phyloP scores from a whole-genome alignment of 2,329 filamentous ascomycete species.

The Fusarium annulatum region DNA sequence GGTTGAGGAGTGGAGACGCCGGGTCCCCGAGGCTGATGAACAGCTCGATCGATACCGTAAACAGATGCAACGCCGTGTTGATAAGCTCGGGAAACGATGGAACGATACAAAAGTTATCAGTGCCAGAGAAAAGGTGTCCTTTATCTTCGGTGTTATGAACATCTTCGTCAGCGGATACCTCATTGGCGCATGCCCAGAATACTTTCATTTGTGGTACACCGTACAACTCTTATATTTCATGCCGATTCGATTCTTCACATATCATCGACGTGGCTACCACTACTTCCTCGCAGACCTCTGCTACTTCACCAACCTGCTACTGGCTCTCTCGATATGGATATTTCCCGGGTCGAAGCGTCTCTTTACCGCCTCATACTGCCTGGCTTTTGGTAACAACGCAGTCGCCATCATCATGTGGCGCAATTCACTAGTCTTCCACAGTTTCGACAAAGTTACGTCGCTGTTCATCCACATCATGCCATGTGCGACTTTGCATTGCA shows the following conservation, averaged over 20 bases:
- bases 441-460: conserved; percentile 96
- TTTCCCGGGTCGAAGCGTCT: conserved; percentile 92
- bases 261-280: conserved; percentile 91
- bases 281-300: conserved; percentile 98
- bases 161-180: conserved; percentile 97
- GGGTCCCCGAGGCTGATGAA: conserved; percentile 88
- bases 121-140: conserved; percentile 90
- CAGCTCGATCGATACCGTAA: conserved; percentile 90
- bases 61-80: conserved; percentile 89
- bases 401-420: conserved; percentile 99
- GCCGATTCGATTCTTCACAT: conserved; percentile 93
- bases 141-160: conserved; percentile 96
- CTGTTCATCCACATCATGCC: conserved; percentile 99
- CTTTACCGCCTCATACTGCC: conserved; percentile 90
- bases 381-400: conserved; percentile 96
- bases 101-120: conserved; percentile 91
- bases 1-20: conserved; percentile 90
- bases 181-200: conserved; percentile 84
- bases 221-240: conserved; percentile 91
- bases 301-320: conserved; percentile 95
- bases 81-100: conserved; percentile 86
- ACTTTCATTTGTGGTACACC: conserved; percentile 94
- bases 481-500: conserved; percentile 89
- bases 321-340: conserved; percentile 85
- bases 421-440: conserved; percentile 98